Evolutionary conservation across 2,329 filamentous ascomycete genomes (phyloP), one percentile per base, ranked within the genome.

Genomic region (Fusarium annulatum): DNA sequence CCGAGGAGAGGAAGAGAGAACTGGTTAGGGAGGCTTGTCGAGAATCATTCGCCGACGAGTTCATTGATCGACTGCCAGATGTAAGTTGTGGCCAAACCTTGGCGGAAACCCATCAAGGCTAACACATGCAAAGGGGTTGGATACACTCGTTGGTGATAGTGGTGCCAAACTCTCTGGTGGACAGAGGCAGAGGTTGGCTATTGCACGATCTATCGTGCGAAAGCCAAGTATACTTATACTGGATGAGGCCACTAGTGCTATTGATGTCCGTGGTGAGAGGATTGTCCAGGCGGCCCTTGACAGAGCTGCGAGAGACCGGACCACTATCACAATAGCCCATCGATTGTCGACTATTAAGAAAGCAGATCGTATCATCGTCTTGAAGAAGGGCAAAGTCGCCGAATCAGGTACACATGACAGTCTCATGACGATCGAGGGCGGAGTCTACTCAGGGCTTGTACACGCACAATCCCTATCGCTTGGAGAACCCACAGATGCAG

Each of bases 131-230:
- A 52, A 93, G 84, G 89, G 90, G 3, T 95, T 95, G 77, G 87
- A 92, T 9, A 94, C 94, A 0, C 82, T 88, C 14, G 93, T 96
- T 3, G 94, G 94, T 3, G 93, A 96, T 78, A 88, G 88, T 34
- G 94, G 94, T 9, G 91, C 92, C 53, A 94, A 93, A 79, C 84
- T 97, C 3, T 94, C 92, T 16, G 93, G 94, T n/a, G 94, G 94
- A 2, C 94, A 97, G 80, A 89, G 93, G n/a, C 94, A 97, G 80
- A 89, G 94, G 9, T 87, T 97, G 30, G 92, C 93, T 5, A 95
- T 95, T 69, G 93, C 93, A 2, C 87, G 93, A 36, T 91, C 90
- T 43, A 94, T 96, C 68, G 87, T 95, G 52, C 90, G 92, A 65
- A 86, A 91, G 68, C 93, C 93, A 0, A 87, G 87, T 19, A 93